A percentile compares a stretch with the other conserved stretches of the same genome.
phyloP scores from a whole-genome alignment of 805 yeast species.

The Candida cerambycidarum region DNA sequence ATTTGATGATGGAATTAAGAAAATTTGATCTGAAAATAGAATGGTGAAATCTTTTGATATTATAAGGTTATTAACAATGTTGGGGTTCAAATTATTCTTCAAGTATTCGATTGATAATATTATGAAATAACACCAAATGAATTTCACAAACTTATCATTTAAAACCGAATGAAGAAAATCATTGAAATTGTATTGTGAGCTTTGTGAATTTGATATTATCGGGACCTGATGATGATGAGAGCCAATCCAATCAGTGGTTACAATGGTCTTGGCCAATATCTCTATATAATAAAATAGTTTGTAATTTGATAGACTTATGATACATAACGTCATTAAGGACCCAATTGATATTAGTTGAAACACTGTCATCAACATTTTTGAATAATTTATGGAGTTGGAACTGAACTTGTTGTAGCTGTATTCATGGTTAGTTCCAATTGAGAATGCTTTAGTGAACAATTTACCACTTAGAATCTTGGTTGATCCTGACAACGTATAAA shows the following conservation, averaged over 20 bases:
- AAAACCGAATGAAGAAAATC: constrained; percentile 1
- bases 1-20: background rate
- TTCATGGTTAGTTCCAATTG: constrained; percentile 15
- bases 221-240: background rate
- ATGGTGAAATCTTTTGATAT: constrained; percentile 10
- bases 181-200: background rate
- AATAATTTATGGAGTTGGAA: constrained; percentile 13
- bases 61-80: background rate
- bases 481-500: constrained; percentile 28
- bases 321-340: constrained; percentile 22
- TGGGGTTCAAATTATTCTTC: constrained; percentile 4
- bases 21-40: constrained; percentile 10
- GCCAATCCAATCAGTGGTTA: constrained; percentile 32
- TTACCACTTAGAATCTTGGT: constrained; percentile 30
- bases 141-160: constrained; percentile 10
- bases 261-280: constrained; percentile 29
- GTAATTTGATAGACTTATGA: constrained; percentile 19
- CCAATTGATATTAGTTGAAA: constrained; percentile 24
- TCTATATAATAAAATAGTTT: constrained; percentile 16
- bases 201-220: background rate
- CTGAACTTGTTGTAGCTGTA: constrained; percentile 13
- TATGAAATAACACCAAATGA: constrained; percentile 10
- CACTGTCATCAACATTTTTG: constrained; percentile 18
- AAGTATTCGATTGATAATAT: constrained; percentile 6
- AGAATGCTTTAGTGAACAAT: constrained; percentile 18